A percentile compares a stretch with the other conserved stretches of the same genome.
Evolutionary conservation across 805 yeast genomes (phyloP).

Genomic region (Kurtzmaniella fragi): DNA sequence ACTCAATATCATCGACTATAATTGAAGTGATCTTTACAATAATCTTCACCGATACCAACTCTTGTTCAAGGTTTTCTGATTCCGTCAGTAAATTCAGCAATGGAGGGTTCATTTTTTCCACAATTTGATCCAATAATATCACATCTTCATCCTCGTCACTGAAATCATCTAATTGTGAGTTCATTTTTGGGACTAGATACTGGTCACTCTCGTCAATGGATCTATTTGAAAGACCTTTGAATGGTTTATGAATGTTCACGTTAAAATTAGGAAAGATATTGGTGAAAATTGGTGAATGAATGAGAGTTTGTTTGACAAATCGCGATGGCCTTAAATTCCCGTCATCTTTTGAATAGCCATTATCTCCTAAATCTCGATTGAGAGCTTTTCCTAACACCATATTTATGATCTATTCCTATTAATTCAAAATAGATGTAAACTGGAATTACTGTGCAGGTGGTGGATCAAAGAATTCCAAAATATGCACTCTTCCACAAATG

Average conservation of each 20-base stretch:
- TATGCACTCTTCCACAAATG: not conserved
- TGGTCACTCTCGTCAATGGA: constrained; percentile 35
- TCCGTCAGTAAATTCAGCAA: not conserved
- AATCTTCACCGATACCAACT: constrained; percentile 14
- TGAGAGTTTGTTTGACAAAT: constrained; percentile 31
- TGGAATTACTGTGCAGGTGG: not conserved
- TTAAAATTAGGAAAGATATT: constrained; percentile 28
- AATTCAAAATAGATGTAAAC: no score
- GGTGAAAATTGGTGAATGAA: constrained; percentile 35
- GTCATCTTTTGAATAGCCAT: not conserved
- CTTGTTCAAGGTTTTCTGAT: constrained; percentile 3
- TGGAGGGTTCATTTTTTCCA: not conserved
- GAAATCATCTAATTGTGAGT: constrained; percentile 35
- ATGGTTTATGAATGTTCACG: constrained; percentile 26
- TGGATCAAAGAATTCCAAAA: not conserved
- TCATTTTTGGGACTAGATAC: constrained; percentile 24
- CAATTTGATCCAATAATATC: constrained; percentile 6
- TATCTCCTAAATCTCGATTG: constrained; percentile 1
- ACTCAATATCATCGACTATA: constrained; percentile 24
- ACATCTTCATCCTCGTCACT: constrained; percentile 30
- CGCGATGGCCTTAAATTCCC: not conserved
- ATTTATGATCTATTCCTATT: not conserved
- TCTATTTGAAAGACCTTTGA: constrained; percentile 27
- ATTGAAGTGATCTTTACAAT: constrained; percentile 29
- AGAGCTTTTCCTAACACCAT: not conserved